Percentiles rank a stretch among this genome's conserved stretches.
Evolutionary conservation across 768 basidiomycete species (phyloP).

Genomic region (Boletus rubropictus): DNA sequence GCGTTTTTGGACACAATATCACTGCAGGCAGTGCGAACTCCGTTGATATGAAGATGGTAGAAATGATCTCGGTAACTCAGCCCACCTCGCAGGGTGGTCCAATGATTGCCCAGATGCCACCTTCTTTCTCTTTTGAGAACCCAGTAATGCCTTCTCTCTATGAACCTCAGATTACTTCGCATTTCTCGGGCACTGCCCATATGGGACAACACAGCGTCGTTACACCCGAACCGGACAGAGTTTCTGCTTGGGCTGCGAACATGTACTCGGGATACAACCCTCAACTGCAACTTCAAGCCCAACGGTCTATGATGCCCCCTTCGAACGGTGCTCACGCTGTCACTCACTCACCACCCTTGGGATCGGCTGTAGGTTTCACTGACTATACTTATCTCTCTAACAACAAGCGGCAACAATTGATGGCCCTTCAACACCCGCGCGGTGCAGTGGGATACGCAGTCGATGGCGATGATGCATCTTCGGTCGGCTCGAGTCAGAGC

Average conservation of each 20-base stretch:
- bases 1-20: conserved; percentile 26
- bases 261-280: conserved; percentile 25
- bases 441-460: conserved; percentile 20
- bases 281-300: conserved; percentile 27
- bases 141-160: conserved; percentile 44
- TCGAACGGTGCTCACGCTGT: conserved; percentile 35
- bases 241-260: conserved; percentile 28
- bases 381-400: conserved; percentile 25
- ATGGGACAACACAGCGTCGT: conserved; percentile 18
- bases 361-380: conserved; percentile 8
- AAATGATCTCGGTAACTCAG: conserved; percentile 22
- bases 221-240: conserved; percentile 25
- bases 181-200: conserved; percentile 23
- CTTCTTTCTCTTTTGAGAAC: conserved; percentile 46
- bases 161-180: conserved; percentile 33
- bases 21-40: conserved; percentile 30
- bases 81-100: conserved; percentile 32
- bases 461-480: conserved; percentile 37
- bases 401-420: conserved; percentile 25
- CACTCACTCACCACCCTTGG: conserved; percentile 19
- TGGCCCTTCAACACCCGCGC: conserved; percentile 31
- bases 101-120: conserved; percentile 41
- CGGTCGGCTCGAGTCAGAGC: conserved; percentile 33
- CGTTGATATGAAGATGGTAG: conserved; percentile 22
- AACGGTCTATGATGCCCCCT: conserved; percentile 38